Evolutionary conservation across 2,329 filamentous ascomycete species (phyloP).

Genomic region (Diaporthe nobilis): DNA sequence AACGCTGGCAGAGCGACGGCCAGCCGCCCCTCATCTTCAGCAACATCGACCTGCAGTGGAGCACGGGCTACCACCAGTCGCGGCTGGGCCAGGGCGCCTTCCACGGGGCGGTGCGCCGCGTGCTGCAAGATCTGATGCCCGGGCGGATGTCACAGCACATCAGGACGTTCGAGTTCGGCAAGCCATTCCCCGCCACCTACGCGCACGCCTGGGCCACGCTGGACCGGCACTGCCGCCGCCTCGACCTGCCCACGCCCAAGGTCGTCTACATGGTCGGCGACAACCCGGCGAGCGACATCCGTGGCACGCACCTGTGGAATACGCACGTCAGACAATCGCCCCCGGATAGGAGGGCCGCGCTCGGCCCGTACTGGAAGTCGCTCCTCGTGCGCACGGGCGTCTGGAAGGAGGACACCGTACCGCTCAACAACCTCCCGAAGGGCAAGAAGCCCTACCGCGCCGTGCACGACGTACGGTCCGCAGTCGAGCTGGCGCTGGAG

Average conservation of each 20-base stretch:
- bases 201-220: slow-evolving; percentile 85
- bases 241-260: slow-evolving; percentile 58
- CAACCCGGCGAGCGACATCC: slow-evolving; percentile 91
- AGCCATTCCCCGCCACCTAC: slow-evolving; percentile 85
- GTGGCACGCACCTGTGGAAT: slow-evolving; percentile 83
- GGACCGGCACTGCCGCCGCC: slow-evolving; percentile 60
- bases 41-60: slow-evolving; percentile 93
- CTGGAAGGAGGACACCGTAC: slow-evolving; percentile 60
- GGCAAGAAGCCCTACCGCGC: slow-evolving; percentile 50
- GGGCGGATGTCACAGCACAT: slow-evolving; percentile 68
- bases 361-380: slow-evolving; percentile 75
- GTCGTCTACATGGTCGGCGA: slow-evolving; percentile 96
- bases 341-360: slow-evolving; percentile 48
- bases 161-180: slow-evolving; percentile 70
- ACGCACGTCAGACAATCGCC: slow-evolving; percentile 59
- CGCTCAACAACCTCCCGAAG: neutral
- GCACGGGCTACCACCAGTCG: slow-evolving; percentile 85
- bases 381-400: slow-evolving; percentile 87
- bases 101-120: slow-evolving; percentile 77
- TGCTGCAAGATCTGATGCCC: slow-evolving; percentile 56
- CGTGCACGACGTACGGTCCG: slow-evolving; percentile 81
- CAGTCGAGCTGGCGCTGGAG: slow-evolving; percentile 82
- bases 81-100: slow-evolving; percentile 95
- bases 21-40: slow-evolving; percentile 90
- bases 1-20: slow-evolving; percentile 84